Conservation (phyloP, 352 stramenopile species). For the Aphanomyces euteiches region DNA sequence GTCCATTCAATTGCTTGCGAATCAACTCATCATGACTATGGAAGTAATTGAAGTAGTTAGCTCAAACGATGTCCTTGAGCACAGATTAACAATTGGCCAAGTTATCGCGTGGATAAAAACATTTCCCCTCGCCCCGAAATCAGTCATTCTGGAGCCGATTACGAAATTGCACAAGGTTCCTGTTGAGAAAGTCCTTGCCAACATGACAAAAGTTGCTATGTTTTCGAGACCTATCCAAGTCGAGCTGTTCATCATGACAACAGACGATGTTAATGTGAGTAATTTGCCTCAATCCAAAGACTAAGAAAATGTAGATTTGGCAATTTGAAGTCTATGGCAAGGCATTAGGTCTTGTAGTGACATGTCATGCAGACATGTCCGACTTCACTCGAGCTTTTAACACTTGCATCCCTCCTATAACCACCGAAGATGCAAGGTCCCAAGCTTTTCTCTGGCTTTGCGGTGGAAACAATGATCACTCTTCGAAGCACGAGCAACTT, state of each 20-base stretch:
- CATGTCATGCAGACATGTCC: neutral
- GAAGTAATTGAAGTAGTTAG: conserved; percentile 5
- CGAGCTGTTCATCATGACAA: conserved; percentile 8
- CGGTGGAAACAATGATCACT: neutral
- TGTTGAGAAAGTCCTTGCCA: neutral
- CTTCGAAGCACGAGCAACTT: no score
- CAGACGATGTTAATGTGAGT: conserved; percentile 12
- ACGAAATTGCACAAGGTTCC: neutral
- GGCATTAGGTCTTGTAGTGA: conserved; percentile 4
- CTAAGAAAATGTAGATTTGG: conserved; percentile 11
- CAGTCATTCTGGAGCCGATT: neutral
- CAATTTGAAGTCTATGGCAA: conserved; percentile 17
- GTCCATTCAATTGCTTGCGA: conserved; percentile 1
- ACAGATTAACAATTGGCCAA: conserved; percentile 8
- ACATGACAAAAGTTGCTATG: conserved; percentile 5
- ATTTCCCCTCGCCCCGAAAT: neutral
- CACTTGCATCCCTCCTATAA: neutral
- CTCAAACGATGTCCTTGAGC: neutral
- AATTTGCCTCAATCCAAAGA: neutral
- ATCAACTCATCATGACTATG: conserved; percentile 16
- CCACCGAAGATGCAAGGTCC: neutral
- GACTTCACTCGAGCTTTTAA: neutral
- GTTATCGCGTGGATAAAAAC: neutral
- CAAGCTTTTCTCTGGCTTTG: neutral
- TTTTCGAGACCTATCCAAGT: conserved; percentile 24